Conservation (phyloP, 805 yeast species). For the Metschnikowia lunata region DNA sequence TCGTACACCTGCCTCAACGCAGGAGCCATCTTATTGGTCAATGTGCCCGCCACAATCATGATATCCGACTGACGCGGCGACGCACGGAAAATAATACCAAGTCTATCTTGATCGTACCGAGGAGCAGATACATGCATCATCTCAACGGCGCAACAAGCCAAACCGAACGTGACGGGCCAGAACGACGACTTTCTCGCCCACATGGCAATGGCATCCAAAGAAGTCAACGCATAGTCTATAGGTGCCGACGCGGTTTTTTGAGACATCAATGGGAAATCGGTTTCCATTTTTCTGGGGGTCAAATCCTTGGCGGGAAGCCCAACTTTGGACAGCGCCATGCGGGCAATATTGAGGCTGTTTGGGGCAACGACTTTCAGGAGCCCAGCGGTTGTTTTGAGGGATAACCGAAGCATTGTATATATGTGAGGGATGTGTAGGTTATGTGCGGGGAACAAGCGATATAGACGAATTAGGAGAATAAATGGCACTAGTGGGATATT, state of each 20-base stretch:
- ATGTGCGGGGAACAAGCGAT: background rate
- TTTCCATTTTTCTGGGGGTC: constrained; percentile 52
- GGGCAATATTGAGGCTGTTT: constrained; percentile 6
- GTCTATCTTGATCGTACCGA: constrained; percentile 85
- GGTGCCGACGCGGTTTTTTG: constrained; percentile 52
- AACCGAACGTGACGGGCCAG: constrained; percentile 91
- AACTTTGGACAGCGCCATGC: constrained; percentile 20
- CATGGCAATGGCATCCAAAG: constrained; percentile 75
- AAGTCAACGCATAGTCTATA: constrained; percentile 76
- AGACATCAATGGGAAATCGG: constrained; percentile 67
- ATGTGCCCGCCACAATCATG: constrained; percentile 89
- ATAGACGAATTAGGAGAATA: too few relatives aligned
- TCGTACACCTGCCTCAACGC: constrained; percentile 89
- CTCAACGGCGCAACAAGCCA: constrained; percentile 92
- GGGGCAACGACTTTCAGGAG: constrained; percentile 2
- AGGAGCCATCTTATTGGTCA: constrained; percentile 91
- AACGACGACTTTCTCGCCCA: constrained; percentile 92
- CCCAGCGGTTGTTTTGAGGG: constrained; percentile 22
- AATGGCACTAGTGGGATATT: too few relatives aligned
- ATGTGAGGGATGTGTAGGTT: constrained; percentile 1
- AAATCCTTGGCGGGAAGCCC: constrained; percentile 38
- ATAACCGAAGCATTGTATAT: constrained; percentile 21
- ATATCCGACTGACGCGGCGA: constrained; percentile 91
- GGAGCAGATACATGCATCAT: constrained; percentile 94
- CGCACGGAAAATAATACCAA: constrained; percentile 90